Conservation (phyloP, 768 basidiomycete species). For the Leccinum fibrillosum region DNA sequence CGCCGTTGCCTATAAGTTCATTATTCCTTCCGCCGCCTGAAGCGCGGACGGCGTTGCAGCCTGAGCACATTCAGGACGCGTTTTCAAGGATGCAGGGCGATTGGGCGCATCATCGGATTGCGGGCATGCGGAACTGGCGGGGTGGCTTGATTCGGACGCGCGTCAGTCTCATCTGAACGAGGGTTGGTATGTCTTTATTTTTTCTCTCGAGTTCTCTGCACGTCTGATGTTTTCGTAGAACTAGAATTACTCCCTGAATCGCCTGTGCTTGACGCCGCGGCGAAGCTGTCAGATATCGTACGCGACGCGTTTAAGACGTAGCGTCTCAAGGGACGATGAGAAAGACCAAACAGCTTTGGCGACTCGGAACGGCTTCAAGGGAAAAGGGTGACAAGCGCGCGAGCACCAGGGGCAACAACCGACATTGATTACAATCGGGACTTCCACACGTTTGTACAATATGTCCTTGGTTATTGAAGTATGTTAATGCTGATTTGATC, state of each 20-base stretch:
- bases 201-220: background rate
- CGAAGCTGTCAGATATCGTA: background rate
- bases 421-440: background rate
- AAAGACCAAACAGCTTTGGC: background rate
- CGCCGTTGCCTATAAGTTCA: constrained; percentile 63
- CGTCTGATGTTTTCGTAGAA: background rate
- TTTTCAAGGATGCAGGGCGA: constrained; percentile 88
- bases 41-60: constrained; percentile 70
- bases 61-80: constrained; percentile 89
- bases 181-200: background rate
- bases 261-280: background rate
- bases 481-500: no score
- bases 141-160: constrained; percentile 79
- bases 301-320: background rate
- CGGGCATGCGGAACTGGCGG: constrained; percentile 87
- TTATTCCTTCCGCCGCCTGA: constrained; percentile 82
- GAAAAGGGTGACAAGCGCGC: background rate
- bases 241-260: background rate
- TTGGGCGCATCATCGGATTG: constrained; percentile 75
- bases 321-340: background rate
- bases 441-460: no score
- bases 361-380: background rate
- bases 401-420: background rate
- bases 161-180: constrained; percentile 65
- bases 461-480: no score